Conservation (phyloP, 2,329 filamentous ascomycete species). For the Epichloe coenophiala region DNA sequence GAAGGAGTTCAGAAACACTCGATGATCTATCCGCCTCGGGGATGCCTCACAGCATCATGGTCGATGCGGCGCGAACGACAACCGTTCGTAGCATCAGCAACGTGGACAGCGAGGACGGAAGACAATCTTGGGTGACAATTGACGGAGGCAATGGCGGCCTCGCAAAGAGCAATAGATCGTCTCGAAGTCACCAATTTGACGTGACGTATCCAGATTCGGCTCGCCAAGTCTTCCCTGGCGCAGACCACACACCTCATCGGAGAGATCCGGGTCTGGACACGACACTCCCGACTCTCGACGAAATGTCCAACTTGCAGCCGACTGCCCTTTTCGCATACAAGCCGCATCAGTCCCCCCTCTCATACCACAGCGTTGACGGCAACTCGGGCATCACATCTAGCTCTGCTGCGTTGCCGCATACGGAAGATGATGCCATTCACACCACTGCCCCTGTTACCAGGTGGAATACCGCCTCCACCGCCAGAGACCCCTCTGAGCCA, state of each 20-base stretch:
- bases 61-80: slow-evolving; percentile 12
- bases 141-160: slow-evolving; percentile 13
- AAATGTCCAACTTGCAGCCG: slow-evolving; percentile 12
- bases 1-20: slow-evolving; percentile 16
- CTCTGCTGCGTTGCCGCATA: slow-evolving; percentile 18
- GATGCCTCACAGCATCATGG: slow-evolving; percentile 13
- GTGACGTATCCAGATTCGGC: slow-evolving; percentile 17
- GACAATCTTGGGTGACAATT: slow-evolving; percentile 23
- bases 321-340: slow-evolving; percentile 5
- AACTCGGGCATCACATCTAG: slow-evolving; percentile 20
- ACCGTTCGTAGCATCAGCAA: slow-evolving; percentile 10
- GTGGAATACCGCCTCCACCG: slow-evolving; percentile 4
- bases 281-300: slow-evolving; percentile 15
- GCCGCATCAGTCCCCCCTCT: slow-evolving; percentile 5
- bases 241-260: slow-evolving; percentile 14
- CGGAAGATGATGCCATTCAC: not conserved
- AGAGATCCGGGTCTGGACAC: slow-evolving; percentile 12
- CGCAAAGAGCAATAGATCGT: slow-evolving; percentile 14
- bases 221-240: slow-evolving; percentile 18
- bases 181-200: slow-evolving; percentile 13
- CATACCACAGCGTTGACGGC: slow-evolving; percentile 11
- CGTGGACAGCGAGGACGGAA: slow-evolving; percentile 12
- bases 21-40: slow-evolving; percentile 11
- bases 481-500: slow-evolving; percentile 5
- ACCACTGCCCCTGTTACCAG: slow-evolving; percentile 1